phyloP scores from a whole-genome alignment of 1,284 basidiomycete species.

The Puccinia polysora region DNA sequence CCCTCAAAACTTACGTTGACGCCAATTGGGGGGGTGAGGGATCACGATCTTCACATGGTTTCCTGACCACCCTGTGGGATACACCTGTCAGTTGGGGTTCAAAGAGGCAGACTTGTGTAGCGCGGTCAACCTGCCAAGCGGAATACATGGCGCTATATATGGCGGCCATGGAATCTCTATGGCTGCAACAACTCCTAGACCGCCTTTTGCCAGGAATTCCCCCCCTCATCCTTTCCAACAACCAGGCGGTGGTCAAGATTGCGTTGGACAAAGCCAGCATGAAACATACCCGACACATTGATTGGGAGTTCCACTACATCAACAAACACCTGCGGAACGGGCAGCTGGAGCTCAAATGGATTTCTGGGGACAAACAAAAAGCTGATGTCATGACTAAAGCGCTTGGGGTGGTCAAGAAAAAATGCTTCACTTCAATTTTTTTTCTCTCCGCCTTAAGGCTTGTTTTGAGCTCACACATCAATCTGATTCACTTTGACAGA shows the following conservation, averaged over 20 bases:
- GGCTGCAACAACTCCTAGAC: background rate
- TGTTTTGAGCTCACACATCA: too few relatives aligned
- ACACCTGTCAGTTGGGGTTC: background rate
- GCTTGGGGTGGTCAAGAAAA: too few relatives aligned
- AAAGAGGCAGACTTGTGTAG: background rate
- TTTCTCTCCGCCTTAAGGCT: too few relatives aligned
- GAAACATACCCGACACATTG: conserved; percentile 6
- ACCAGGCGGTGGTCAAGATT: background rate
- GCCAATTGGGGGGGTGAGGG: background rate
- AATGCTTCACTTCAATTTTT: too few relatives aligned
- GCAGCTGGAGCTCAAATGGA: background rate
- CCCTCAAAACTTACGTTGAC: background rate
- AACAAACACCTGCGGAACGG: background rate
- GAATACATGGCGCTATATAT: background rate
- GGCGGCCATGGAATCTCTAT: background rate
- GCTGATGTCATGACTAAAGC: conserved; percentile 5
- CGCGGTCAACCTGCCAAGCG: background rate
- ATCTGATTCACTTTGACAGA: too few relatives aligned
- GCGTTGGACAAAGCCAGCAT: background rate
- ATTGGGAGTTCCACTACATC: conserved; percentile 2
- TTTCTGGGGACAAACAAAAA: background rate
- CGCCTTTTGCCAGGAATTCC: background rate
- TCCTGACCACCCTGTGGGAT: background rate
- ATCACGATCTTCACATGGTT: too few relatives aligned
- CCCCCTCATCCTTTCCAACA: background rate